Evolutionary conservation across 257 asterid genomes (phyloP).

Genomic region (Lavandula angustifolia): DNA sequence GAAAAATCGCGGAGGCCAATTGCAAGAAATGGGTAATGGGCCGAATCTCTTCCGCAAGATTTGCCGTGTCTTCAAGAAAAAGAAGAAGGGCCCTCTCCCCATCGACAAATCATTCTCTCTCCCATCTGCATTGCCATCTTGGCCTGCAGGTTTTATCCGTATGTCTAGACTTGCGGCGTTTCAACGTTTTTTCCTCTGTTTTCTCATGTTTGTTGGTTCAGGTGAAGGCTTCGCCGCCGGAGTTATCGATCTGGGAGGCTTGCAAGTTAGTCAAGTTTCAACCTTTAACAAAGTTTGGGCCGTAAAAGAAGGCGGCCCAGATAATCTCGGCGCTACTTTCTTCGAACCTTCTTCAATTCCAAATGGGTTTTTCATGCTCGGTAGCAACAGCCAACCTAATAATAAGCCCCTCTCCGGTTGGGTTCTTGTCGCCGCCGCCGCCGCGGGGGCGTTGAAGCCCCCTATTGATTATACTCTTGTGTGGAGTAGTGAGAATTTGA

Average conservation of each 20-base stretch:
- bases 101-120: constrained; percentile 54
- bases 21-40: constrained; percentile 39
- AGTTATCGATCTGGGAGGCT: constrained; percentile 67
- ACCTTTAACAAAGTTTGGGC: constrained; percentile 59
- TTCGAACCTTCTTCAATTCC: constrained; percentile 70
- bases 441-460: constrained; percentile 37
- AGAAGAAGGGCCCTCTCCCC: constrained; percentile 39
- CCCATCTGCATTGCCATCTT: constrained; percentile 67
- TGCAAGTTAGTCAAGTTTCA: constrained; percentile 51
- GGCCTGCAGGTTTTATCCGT: constrained; percentile 67
- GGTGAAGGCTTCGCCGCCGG: constrained; percentile 66
- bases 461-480: constrained; percentile 61
- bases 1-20: not conserved
- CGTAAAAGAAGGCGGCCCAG: constrained; percentile 70
- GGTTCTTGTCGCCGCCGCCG: constrained; percentile 57
- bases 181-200: not conserved
- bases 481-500: constrained; percentile 52
- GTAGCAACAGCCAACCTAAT: constrained; percentile 72
- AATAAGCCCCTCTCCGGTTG: constrained; percentile 61
- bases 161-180: not conserved
- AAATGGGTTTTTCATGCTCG: constrained; percentile 70
- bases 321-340: constrained; percentile 65
- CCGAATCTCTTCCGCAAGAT: constrained; percentile 11
- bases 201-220: constrained; percentile 21
- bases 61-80: constrained; percentile 36